Base-by-base conservation (phyloP, 768 basidiomycete species). In the Pleurotus pulmonarius region DNA sequence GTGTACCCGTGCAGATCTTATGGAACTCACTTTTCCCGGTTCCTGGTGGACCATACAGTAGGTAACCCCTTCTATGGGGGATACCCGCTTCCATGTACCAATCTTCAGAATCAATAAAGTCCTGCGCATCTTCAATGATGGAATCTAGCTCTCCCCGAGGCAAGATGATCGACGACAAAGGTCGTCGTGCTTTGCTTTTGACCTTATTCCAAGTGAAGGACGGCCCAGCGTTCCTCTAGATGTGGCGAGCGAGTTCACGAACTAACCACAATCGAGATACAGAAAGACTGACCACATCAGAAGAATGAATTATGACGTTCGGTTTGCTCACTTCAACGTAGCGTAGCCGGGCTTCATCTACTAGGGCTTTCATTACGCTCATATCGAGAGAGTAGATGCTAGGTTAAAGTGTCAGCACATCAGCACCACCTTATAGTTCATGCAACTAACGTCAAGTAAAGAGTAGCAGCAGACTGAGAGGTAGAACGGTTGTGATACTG, bases 11-110 rank as follows among this genome's bases (percentile, higher is more conserved):
- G 20, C 20, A 20, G 20, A 20, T 20, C 1, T 20, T 1, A 20
- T 20, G 3, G 9, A 12, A 66, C 73, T 57, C 45, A 82, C 81
- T 83, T 67, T 84, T 85, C 4, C 83, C 83, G 8, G 81, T 83
- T 13, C 83, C 83, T 15, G 83, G 82, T n/a, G 80, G 81, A 0
- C 83, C 83, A 64, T 81, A 70, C 5, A 86, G 67, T 15, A 85
- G 67, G 58, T 82, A 83, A 0, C 84, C 84, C 26, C 83, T 70
- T 7, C 80, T 71, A 59, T 84, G 77, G 2, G 83, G 83, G 48
- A 85, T 84, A 0, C 84, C 83, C 0, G 79, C 77, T 43, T 77
- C 73, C 37, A 69, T 59, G 60, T 85, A 86, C 83, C 83, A 86
- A 24, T 76, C 70, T 56, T 83, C 81, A 6, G 75, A 70, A 16